A percentile compares a stretch with the other conserved stretches of the same genome.
Conservation (phyloP, 345 rosid genomes). For the Eucalyptus curtisii region DNA sequence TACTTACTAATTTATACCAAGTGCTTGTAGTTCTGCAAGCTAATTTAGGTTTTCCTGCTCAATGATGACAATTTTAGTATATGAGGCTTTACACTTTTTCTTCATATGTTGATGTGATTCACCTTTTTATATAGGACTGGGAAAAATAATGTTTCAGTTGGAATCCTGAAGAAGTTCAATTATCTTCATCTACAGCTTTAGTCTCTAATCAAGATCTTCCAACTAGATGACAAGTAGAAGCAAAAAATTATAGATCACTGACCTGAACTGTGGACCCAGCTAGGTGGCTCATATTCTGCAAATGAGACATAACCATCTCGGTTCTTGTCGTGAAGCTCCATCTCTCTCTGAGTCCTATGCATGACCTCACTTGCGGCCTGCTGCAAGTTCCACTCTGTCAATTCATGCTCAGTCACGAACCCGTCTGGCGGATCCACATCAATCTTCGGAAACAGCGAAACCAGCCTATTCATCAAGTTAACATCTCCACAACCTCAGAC, state of each 20-base stretch:
- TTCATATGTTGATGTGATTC: background rate
- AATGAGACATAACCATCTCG: slow-evolving; percentile 71
- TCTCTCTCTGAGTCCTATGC: slow-evolving; percentile 73
- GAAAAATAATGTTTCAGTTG: background rate
- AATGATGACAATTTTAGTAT: background rate
- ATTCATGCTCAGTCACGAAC: slow-evolving; percentile 57
- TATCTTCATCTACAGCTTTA: background rate
- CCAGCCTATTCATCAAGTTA: slow-evolving; percentile 39
- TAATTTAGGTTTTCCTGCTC: background rate
- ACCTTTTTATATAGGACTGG: background rate
- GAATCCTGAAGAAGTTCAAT: background rate
- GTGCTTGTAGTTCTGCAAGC: background rate
- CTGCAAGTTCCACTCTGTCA: slow-evolving; percentile 76
- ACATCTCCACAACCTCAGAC: background rate
- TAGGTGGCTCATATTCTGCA: slow-evolving; percentile 83
- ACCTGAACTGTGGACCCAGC: slow-evolving; percentile 78
- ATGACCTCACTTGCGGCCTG: slow-evolving; percentile 64
- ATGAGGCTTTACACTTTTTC: background rate
- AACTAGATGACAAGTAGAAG: background rate
- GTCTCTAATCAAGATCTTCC: background rate
- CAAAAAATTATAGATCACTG: background rate
- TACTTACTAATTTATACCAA: background rate
- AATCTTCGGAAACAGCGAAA: slow-evolving; percentile 78
- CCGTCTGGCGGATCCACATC: slow-evolving; percentile 81
- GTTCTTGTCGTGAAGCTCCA: slow-evolving; percentile 90